Conservation (phyloP, 495 filamentous ascomycete species). For the Hypoxylon subgilvum region DNA sequence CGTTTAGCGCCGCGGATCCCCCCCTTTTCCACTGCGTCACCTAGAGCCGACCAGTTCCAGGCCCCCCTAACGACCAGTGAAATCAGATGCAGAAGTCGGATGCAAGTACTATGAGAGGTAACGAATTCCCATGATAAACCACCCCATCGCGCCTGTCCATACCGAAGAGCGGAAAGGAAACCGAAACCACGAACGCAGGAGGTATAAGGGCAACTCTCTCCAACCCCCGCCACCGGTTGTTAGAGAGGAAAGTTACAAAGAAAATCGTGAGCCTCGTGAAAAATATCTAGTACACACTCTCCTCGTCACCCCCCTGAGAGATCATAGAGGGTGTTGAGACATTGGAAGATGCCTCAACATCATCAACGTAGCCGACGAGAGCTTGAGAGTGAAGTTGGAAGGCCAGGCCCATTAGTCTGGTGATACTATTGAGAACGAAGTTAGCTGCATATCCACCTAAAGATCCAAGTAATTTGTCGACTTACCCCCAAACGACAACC, state of each 20-base stretch:
- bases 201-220: slow-evolving; percentile 57
- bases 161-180: slow-evolving; percentile 39
- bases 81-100: slow-evolving; percentile 49
- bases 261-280: slow-evolving; percentile 53
- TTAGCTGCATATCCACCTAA: slow-evolving; percentile 52
- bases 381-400: slow-evolving; percentile 97
- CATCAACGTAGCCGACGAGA: slow-evolving; percentile 90
- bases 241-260: slow-evolving; percentile 47
- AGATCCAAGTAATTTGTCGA: slow-evolving; percentile 27
- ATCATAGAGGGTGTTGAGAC: slow-evolving; percentile 67
- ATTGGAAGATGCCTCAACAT: slow-evolving; percentile 61
- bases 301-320: slow-evolving; percentile 64
- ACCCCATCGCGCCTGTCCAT: slow-evolving; percentile 41
- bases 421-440: slow-evolving; percentile 71
- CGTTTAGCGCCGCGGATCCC: slow-evolving; percentile 47
- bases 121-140: slow-evolving; percentile 38
- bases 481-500: slow-evolving; percentile 95
- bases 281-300: slow-evolving; percentile 63
- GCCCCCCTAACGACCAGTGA: slow-evolving; percentile 54
- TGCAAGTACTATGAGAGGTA: slow-evolving; percentile 45
- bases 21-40: slow-evolving; percentile 41
- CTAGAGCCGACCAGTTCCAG: slow-evolving; percentile 48
- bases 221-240: slow-evolving; percentile 40
- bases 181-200: slow-evolving; percentile 41
- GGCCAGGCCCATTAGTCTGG: slow-evolving; percentile 95